Evolutionary conservation across 2,329 filamentous ascomycete genomes (phyloP), one percentile per base, ranked within the genome.

Genomic region (Penicillium sp.): DNA sequence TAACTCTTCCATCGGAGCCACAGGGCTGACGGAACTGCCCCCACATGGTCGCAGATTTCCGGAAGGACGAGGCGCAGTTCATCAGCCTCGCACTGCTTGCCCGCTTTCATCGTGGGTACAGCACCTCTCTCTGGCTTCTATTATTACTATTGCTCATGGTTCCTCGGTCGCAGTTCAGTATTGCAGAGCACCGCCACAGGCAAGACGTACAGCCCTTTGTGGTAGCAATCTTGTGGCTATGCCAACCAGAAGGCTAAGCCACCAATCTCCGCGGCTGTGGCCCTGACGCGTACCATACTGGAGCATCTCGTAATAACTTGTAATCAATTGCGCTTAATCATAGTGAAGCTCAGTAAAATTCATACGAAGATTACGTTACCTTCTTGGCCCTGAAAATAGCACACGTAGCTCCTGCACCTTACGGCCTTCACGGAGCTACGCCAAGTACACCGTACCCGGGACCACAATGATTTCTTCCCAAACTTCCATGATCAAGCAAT

Each of bases 11-110:
- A 24, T 24, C 35, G 49, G 49, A 24, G 55, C 61, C 55, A 59
- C 63, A 65, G 62, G 62, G 64, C 64, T 66, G 64, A 66, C 58
- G 56, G 54, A 49, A 60, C 18, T 24, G 39, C 58, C 64, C 46
- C 61, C 61, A 62, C 59, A 60, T 59, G 58, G 40, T 27, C 58
- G 55, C 55, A 49, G 57, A 40, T 46, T 59, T 46, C 56, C 60
- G 55, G 49, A 64, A 56, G 50, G 18, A 31, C 55, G 59, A 59
- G 59, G 56, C 60, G 56, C 60, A 56, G 56, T 27, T 53, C 44
- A 6, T 18, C 31, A 35, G 27, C 33, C 55, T 39, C 47, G 39
- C 24, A 18, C 31, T 27, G 9, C 41, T 24, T 22, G 14, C 10
- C n/a, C 47, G 31, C 35, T 37, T 50, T 50, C 5, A 18, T 50